phyloP scores from a whole-genome alignment of 2,329 filamentous ascomycete species.

The Xylariaceae sp. region DNA sequence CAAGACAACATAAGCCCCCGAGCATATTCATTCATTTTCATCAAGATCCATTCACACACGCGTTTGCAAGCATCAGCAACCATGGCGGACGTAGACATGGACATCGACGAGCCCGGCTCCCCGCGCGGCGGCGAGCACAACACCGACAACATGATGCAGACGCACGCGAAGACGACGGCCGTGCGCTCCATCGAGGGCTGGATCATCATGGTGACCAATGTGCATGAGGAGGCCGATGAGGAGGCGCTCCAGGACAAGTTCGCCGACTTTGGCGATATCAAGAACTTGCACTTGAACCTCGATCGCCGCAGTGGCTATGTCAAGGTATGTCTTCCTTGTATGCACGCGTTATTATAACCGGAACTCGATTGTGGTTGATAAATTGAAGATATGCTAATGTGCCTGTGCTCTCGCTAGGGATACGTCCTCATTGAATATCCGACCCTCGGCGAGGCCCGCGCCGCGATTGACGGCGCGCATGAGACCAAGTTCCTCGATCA shows the following conservation, averaged over 20 bases:
- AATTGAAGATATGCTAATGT: slow-evolving; percentile 1
- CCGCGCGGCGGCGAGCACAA: slow-evolving; percentile 39
- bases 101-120: slow-evolving; percentile 47
- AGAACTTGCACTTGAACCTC: slow-evolving; percentile 79
- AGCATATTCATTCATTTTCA: background rate
- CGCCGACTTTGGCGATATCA: slow-evolving; percentile 79
- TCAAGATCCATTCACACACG: background rate
- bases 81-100: slow-evolving; percentile 57
- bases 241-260: slow-evolving; percentile 78
- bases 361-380: background rate
- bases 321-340: slow-evolving; percentile 53
- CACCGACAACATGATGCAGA: slow-evolving; percentile 59
- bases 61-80: background rate
- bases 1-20: background rate
- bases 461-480: slow-evolving; percentile 77
- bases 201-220: slow-evolving; percentile 82
- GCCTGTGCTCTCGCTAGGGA: slow-evolving; percentile 47
- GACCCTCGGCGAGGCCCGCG: slow-evolving; percentile 70
- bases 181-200: slow-evolving; percentile 85
- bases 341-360: background rate
- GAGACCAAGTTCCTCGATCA: slow-evolving; percentile 74
- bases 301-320: slow-evolving; percentile 80
- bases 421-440: slow-evolving; percentile 83
- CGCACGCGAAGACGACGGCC: slow-evolving; percentile 67
- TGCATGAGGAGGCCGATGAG: slow-evolving; percentile 82